Percentiles rank a stretch among this genome's conserved stretches.
phyloP scores from a whole-genome alignment of 352 stramenopile genomes.

The Phytophthora tentaculata region DNA sequence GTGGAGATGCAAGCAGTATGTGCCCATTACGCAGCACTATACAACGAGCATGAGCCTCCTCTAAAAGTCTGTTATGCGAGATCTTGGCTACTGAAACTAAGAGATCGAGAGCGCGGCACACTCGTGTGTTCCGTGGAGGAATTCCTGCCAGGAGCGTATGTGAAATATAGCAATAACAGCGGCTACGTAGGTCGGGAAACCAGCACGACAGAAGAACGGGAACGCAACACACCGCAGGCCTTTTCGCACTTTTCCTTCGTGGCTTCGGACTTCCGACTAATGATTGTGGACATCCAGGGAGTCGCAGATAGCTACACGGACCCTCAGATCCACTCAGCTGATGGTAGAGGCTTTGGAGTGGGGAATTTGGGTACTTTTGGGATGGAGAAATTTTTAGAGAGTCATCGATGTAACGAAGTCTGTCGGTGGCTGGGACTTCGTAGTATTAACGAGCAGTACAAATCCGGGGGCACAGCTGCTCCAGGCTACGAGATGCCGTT shows the following conservation, averaged over 20 bases:
- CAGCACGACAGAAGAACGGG: conserved; percentile 78
- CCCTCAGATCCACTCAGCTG: conserved; percentile 83
- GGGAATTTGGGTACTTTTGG: conserved; percentile 86
- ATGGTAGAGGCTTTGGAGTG: conserved; percentile 81
- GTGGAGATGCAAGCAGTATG: conserved; percentile 91
- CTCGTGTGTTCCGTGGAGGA: conserved; percentile 82
- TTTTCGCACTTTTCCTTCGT: conserved; percentile 90
- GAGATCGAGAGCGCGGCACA: conserved; percentile 54
- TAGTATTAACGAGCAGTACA: conserved; percentile 83
- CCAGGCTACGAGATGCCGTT: conserved; percentile 85
- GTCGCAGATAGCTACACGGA: conserved; percentile 88
- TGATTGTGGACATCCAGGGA: conserved; percentile 89
- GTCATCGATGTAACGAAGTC: conserved; percentile 87
- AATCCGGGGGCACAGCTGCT: conserved; percentile 75
- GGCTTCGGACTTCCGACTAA: conserved; percentile 81
- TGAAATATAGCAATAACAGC: conserved; percentile 91
- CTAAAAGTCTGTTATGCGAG: conserved; percentile 84
- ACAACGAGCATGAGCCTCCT: conserved; percentile 86
- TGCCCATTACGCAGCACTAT: conserved; percentile 85
- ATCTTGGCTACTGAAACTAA: conserved; percentile 81
- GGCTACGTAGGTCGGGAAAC: conserved; percentile 84
- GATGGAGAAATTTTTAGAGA: conserved; percentile 90
- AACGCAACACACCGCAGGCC: conserved; percentile 84
- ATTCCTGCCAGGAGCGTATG: conserved; percentile 79
- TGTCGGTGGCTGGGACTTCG: conserved; percentile 82